Evolutionary conservation across 495 filamentous ascomycete species (phyloP).

Genomic region (Penicillium simplicissimum): DNA sequence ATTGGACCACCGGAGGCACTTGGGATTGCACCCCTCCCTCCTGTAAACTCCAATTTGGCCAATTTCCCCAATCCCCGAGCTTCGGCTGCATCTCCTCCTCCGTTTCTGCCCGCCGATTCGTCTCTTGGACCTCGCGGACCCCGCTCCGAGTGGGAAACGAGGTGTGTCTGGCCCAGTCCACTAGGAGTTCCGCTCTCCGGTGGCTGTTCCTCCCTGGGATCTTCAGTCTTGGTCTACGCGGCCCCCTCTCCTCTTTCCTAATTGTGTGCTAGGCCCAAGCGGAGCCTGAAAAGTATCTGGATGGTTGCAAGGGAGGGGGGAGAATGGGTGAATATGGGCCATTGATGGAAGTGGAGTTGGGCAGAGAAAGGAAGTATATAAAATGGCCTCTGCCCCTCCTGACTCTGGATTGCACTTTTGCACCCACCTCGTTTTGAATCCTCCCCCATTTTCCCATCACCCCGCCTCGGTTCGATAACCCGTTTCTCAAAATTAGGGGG

Average conservation of each 20-base stretch:
- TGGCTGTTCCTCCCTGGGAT: constrained; percentile 29
- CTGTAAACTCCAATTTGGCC: constrained; percentile 24
- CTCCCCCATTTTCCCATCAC: constrained; percentile 5
- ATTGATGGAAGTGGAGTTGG: constrained; percentile 14
- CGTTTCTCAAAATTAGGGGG: constrained; percentile 34
- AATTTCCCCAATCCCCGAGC: constrained; percentile 35
- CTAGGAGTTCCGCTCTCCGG: constrained; percentile 36
- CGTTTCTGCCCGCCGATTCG: constrained; percentile 46
- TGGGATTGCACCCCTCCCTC: constrained; percentile 44
- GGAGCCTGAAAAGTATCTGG: constrained; percentile 7
- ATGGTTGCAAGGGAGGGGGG: constrained; percentile 11
- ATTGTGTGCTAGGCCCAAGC: constrained; percentile 21
- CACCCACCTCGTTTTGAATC: constrained; percentile 7
- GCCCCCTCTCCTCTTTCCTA: constrained; percentile 15
- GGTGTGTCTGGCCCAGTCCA: constrained; percentile 34
- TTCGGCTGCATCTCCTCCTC: constrained; percentile 38
- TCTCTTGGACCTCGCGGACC: constrained; percentile 47
- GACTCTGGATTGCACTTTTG: constrained; percentile 7
- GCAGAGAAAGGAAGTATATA: constrained; percentile 23
- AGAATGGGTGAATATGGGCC: constrained; percentile 2
- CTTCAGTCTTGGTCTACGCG: constrained; percentile 30
- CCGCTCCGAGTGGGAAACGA: constrained; percentile 50
- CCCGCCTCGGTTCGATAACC: constrained; percentile 6
- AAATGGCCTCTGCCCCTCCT: constrained; percentile 21
- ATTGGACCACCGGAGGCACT: constrained; percentile 52